Evolutionary conservation across 140 eudicot genomes (phyloP), one percentile per base, ranked within the genome.

Genomic region (Erigeron philadelphicus): DNA sequence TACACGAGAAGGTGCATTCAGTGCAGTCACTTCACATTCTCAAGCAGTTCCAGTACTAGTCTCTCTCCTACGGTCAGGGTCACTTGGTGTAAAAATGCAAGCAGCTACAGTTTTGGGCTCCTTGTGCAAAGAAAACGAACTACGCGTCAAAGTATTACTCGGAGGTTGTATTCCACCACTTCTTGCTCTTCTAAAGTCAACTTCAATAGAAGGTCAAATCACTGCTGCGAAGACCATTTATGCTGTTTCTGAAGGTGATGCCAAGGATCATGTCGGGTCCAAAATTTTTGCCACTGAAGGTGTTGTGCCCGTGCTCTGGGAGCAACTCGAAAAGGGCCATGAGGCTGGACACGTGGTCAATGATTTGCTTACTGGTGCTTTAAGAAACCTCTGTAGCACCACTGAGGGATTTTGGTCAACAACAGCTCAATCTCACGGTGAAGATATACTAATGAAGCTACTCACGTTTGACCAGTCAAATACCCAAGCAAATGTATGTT

Each of bases 121-220:
- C 72, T 76, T 94, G 70, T 94, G 99, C 68, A 94, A 82, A 76
- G 99, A 94, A 76, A 94, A 87, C 70, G 99, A 94, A 73, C 82
- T 94, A 53, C 86, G 99, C 52, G 89, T 94, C 60, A 94, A 94
- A 74, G 99, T 94, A 35, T 71, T 94, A 58, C 95, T 94, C 21
- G 99, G 99, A 48, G 99, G 99, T 49, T 89, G 97, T 78, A 88
- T 94, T 52, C 99, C 99, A 11, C 99, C 99, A n/a, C 85, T 94
- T 71, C 99, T 94, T 9, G 84, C 86, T 63, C 97, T 94, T 75
- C 89, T 94, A 64, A 87, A 81, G 83, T 87, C 99, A 66, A 89
- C 73, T 83, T 92, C 98, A 53, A 74, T 85, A 19, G 99, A 94
- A 74, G 96, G 89, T 78, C 99, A 94, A 77, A 80, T 94, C 84